Evolutionary conservation across 352 stramenopile genomes (phyloP).

Genomic region (Globisporangium abappressorium): DNA sequence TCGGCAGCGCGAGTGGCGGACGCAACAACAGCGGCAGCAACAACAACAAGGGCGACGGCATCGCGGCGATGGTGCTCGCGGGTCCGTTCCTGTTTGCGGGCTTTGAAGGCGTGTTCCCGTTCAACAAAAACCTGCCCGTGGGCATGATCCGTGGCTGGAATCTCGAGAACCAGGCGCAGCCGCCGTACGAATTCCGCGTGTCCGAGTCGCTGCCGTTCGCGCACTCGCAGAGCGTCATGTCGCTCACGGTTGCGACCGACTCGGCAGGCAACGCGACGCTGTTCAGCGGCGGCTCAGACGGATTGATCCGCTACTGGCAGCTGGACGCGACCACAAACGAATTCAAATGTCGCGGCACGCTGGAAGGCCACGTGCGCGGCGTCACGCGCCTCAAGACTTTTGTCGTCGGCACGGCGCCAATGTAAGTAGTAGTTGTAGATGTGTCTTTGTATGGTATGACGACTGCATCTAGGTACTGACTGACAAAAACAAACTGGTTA

Average conservation of each 20-base stretch:
- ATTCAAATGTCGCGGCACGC: conserved; percentile 73
- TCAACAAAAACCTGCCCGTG: conserved; percentile 52
- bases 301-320: conserved; percentile 81
- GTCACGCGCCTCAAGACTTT: conserved; percentile 85
- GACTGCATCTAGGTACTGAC: neutral
- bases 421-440: conserved; percentile 26
- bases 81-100: conserved; percentile 79
- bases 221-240: conserved; percentile 70
- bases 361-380: conserved; percentile 77
- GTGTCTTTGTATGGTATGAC: neutral
- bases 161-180: conserved; percentile 61
- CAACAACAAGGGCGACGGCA: conserved; percentile 43
- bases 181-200: conserved; percentile 60
- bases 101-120: conserved; percentile 66
- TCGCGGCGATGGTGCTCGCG: conserved; percentile 65
- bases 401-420: conserved; percentile 53
- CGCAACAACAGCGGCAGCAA: conserved; percentile 15
- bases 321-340: conserved; percentile 59
- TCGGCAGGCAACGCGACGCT: conserved; percentile 60
- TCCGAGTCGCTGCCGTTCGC: conserved; percentile 74
- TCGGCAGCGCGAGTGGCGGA: conserved; percentile 11
- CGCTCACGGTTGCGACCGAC: conserved; percentile 71
- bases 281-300: conserved; percentile 74
- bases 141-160: conserved; percentile 84
- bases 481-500: neutral